Conservation (phyloP, 2,329 filamentous ascomycete species). For the Madurella fahalii region DNA sequence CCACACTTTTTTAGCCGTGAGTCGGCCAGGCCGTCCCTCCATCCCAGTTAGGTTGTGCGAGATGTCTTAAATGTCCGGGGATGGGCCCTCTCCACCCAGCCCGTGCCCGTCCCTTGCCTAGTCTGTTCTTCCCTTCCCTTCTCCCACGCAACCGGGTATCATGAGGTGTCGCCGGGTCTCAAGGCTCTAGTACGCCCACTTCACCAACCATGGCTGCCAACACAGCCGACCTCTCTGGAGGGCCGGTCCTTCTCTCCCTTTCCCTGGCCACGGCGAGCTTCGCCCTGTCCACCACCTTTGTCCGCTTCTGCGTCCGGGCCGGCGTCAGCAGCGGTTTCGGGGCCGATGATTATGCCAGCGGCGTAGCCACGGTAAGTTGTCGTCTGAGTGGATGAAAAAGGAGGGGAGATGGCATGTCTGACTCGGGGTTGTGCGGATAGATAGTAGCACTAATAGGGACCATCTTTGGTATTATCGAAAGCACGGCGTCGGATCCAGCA, state of each 20-base stretch:
- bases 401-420: background rate
- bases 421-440: constrained; percentile 20
- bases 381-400: no score
- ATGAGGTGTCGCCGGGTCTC: constrained; percentile 13
- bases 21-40: constrained; percentile 5
- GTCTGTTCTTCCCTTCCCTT: constrained; percentile 10
- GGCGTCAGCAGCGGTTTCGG: constrained; percentile 28
- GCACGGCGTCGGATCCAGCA: constrained; percentile 25
- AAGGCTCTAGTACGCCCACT: constrained; percentile 17
- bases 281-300: constrained; percentile 32
- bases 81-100: background rate
- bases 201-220: constrained; percentile 22
- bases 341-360: constrained; percentile 35
- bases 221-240: constrained; percentile 30
- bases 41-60: background rate
- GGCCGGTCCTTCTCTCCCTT: constrained; percentile 36
- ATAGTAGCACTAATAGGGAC: constrained; percentile 33
- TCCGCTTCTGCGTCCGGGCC: constrained; percentile 31
- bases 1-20: constrained; percentile 18
- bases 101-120: constrained; percentile 7
- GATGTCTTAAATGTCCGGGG: background rate
- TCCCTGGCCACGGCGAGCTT: constrained; percentile 32
- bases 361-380: constrained; percentile 31
- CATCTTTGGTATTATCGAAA: constrained; percentile 34
- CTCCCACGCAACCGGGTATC: constrained; percentile 4